Conservation (phyloP, 2,329 filamentous ascomycete species). For the Pseudogymnoascus sp. region DNA sequence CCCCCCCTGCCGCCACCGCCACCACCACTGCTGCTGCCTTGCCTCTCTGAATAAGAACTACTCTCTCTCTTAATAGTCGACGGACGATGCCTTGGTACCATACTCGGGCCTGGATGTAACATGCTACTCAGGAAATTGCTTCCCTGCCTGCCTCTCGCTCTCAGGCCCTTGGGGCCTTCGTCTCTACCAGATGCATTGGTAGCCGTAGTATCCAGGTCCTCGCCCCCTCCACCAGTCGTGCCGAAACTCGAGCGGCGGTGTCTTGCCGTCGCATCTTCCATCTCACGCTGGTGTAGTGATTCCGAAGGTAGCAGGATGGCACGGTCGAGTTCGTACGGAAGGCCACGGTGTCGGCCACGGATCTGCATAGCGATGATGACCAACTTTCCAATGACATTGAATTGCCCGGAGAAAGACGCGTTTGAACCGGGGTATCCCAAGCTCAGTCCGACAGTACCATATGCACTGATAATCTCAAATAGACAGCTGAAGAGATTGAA, state of each 20-base stretch:
- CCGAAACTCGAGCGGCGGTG: constrained; percentile 11
- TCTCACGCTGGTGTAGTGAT: constrained; percentile 53
- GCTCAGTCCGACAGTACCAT: constrained; percentile 88
- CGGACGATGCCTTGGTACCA: background rate
- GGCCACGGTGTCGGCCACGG: constrained; percentile 60
- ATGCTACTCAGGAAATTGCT: constrained; percentile 24
- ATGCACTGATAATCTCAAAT: constrained; percentile 81
- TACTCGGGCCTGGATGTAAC: constrained; percentile 26
- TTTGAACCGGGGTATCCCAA: constrained; percentile 73
- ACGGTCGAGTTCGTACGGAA: constrained; percentile 62
- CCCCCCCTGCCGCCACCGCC: background rate
- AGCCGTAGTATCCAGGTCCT: background rate
- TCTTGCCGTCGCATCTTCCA: constrained; percentile 32
- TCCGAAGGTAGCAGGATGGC: constrained; percentile 63
- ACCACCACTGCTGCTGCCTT: background rate
- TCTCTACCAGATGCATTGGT: background rate
- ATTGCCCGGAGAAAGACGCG: constrained; percentile 75
- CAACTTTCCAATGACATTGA: constrained; percentile 57
- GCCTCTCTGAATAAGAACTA: background rate
- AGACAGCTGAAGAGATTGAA: constrained; percentile 65
- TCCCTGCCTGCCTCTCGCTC: background rate
- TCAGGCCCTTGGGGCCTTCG: background rate
- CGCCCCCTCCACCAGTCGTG: background rate
- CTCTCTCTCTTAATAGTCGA: background rate
- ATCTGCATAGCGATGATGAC: constrained; percentile 64